These are phyloP conservation scores for Fragaria nilgerrensis DNA, from an alignment of 306 rosid species.

Conservation along the genomic window DNA sequence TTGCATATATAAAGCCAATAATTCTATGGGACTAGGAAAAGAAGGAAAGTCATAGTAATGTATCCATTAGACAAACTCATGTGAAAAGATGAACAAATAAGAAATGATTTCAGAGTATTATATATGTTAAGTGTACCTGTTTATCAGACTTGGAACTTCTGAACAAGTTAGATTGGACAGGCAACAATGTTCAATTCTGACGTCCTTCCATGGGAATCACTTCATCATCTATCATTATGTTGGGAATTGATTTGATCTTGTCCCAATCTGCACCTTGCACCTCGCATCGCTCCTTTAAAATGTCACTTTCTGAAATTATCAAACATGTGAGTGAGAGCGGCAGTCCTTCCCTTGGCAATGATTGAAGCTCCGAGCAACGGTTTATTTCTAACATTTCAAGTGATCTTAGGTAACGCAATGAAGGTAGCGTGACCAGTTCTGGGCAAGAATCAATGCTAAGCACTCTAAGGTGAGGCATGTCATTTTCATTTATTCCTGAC, in stretches of 20 bases:
- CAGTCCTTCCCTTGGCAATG: slow-evolving; percentile 11
- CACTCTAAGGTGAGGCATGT: neutral
- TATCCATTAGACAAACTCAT: neutral
- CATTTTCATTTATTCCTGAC: neutral
- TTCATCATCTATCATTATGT: slow-evolving; percentile 17
- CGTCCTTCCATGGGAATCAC: neutral
- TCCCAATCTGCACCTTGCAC: slow-evolving; percentile 19
- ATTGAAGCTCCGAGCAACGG: slow-evolving; percentile 9
- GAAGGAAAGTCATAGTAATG: neutral
- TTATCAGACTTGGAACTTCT: neutral
- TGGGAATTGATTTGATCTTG: neutral
- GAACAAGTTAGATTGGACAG: neutral
- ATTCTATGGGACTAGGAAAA: neutral
- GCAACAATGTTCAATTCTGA: neutral
- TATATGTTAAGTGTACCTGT: neutral
- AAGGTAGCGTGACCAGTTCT: neutral
- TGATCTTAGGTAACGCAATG: neutral
- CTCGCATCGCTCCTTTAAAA: slow-evolving; percentile 9
- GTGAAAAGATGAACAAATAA: neutral
- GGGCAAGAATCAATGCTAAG: slow-evolving; percentile 4
- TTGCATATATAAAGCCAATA: neutral
- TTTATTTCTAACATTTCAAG: slow-evolving; percentile 10
- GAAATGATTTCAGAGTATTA: neutral
- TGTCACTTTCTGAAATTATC: slow-evolving; percentile 5
- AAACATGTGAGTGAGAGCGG: slow-evolving; percentile 16